phyloP scores from a whole-genome alignment of 257 asterid genomes.

The Primulina eburnea region DNA sequence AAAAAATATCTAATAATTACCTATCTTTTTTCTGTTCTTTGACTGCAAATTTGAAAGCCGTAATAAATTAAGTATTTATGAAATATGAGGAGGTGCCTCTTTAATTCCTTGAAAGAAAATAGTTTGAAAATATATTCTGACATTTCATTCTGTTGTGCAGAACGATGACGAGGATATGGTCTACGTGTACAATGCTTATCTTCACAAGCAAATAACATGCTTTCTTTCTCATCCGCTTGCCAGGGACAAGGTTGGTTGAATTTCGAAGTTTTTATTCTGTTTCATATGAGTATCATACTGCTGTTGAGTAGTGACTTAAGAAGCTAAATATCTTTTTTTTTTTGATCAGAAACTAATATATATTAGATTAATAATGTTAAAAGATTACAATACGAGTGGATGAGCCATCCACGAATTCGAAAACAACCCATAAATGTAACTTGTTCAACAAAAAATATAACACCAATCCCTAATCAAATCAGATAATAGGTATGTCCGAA shows the following conservation, averaged over 20 bases:
- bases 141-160: conserved; percentile 36
- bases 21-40: not conserved
- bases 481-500: no score
- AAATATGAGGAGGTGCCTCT: not conserved
- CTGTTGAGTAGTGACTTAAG: not conserved
- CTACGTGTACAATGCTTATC: conserved; percentile 87
- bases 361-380: no score
- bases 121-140: no score
- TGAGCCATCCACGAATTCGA: no score
- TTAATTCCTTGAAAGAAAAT: no score
- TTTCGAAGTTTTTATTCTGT: conserved; percentile 20
- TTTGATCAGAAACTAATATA: no score
- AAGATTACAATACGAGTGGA: no score
- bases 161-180: conserved; percentile 88
- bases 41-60: not conserved
- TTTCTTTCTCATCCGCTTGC: conserved; percentile 87
- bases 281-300: conserved; percentile 11
- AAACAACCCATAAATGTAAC: no score
- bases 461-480: no score
- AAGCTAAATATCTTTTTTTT: no score
- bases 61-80: not conserved
- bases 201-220: conserved; percentile 83
- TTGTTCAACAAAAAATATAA: no score
- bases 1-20: no score
- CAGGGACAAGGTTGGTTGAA: conserved; percentile 75